Conservation (phyloP, 352 stramenopile genomes). For the Phytophthora meadii region DNA sequence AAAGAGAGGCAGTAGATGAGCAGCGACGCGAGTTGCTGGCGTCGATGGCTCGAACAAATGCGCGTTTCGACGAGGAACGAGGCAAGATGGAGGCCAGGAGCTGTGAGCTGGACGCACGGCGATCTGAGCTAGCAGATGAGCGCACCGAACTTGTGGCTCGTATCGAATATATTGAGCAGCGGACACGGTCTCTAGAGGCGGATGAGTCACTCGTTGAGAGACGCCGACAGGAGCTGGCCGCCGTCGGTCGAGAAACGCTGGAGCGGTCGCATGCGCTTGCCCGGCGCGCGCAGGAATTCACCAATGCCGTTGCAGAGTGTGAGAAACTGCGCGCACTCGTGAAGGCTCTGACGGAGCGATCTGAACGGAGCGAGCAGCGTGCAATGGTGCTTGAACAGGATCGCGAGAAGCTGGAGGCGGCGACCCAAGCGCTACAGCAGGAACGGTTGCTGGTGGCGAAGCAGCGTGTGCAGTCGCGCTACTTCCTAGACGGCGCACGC, state of each 20-base stretch:
- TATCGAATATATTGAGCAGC: conserved; percentile 57
- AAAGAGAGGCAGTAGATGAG: conserved; percentile 76
- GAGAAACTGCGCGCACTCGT: conserved; percentile 50
- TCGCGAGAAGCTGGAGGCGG: conserved; percentile 58
- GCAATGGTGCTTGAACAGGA: conserved; percentile 48
- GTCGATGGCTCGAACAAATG: conserved; percentile 54
- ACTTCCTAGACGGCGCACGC: conserved; percentile 73
- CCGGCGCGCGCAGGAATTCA: conserved; percentile 45
- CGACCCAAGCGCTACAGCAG: conserved; percentile 64
- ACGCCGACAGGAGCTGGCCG: conserved; percentile 59
- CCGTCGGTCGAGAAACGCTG: conserved; percentile 68
- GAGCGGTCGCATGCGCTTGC: conserved; percentile 62
- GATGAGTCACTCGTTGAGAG: conserved; percentile 55
- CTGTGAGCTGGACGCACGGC: conserved; percentile 61
- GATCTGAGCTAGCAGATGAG: conserved; percentile 68
- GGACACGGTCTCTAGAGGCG: conserved; percentile 50
- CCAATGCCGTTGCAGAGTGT: conserved; percentile 45
- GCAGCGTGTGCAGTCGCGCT: conserved; percentile 77
- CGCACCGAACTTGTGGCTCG: conserved; percentile 59
- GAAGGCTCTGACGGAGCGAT: conserved; percentile 40
- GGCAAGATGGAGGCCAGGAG: conserved; percentile 66
- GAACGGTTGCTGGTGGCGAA: conserved; percentile 75
- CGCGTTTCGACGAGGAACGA: conserved; percentile 74
- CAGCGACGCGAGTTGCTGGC: conserved; percentile 74
- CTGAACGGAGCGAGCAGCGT: conserved; percentile 42